These are phyloP conservation scores for Magnolia changhungtana DNA, from an alignment of 164 flowering plant species.

Conservation along the genomic window DNA sequence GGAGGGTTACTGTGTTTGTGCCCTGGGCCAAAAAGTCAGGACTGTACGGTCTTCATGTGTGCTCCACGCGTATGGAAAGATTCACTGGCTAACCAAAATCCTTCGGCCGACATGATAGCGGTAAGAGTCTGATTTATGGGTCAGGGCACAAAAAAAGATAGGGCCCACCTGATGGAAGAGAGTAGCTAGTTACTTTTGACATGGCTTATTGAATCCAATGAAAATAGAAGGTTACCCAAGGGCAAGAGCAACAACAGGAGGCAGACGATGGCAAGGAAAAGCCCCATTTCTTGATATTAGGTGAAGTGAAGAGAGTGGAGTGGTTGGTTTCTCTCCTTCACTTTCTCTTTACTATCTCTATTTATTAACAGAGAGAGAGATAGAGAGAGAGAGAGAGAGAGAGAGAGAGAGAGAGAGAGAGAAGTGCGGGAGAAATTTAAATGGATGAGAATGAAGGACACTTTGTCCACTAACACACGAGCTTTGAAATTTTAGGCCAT, in stretches of 20 bases:
- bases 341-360: background rate
- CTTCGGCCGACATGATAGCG: too few species aligned
- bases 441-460: background rate
- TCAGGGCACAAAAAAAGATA: background rate
- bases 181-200: background rate
- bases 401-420: too few species aligned
- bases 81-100: too few species aligned
- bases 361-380: too few species aligned
- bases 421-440: too few species aligned
- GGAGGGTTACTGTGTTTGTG: too few species aligned
- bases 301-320: background rate
- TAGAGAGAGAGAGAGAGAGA: too few species aligned
- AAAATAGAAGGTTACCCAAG: background rate
- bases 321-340: background rate
- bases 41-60: too few species aligned
- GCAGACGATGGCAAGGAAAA: background rate
- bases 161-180: background rate
- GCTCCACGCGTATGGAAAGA: too few species aligned
- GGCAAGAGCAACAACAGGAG: background rate
- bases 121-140: background rate
- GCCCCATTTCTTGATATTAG: background rate
- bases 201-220: background rate
- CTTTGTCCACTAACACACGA: background rate
- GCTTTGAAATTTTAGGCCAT: background rate
- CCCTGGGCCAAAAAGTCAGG: too few species aligned